Conservation (phyloP, 2,329 filamentous ascomycete species). For the Colletotrichum kahawae region DNA sequence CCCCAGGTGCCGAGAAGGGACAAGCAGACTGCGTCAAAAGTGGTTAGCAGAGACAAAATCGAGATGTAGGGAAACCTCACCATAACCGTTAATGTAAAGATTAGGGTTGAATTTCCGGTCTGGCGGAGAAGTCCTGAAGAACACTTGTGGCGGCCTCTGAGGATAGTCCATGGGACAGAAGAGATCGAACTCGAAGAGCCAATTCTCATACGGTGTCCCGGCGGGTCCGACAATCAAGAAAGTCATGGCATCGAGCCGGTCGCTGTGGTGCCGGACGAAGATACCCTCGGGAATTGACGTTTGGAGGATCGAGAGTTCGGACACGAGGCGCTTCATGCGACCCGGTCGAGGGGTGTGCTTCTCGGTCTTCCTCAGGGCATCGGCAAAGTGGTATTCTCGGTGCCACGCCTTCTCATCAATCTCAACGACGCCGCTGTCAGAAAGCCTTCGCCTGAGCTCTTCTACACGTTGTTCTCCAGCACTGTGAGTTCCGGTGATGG, state of each 20-base stretch:
- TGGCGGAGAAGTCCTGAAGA: constrained; percentile 43
- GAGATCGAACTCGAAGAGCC: constrained; percentile 61
- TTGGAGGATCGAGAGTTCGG: constrained; percentile 48
- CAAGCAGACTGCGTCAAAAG: constrained; percentile 45
- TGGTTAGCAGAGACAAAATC: background rate
- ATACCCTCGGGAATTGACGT: constrained; percentile 55
- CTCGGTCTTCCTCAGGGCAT: background rate
- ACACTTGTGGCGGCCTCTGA: constrained; percentile 41
- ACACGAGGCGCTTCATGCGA: constrained; percentile 53
- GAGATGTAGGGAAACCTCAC: constrained; percentile 30
- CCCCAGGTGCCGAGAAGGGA: constrained; percentile 55
- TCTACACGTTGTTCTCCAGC: background rate
- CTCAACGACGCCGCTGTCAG: background rate
- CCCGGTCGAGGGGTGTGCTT: background rate
- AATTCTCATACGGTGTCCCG: constrained; percentile 58
- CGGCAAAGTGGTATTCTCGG: background rate
- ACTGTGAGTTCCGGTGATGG: background rate
- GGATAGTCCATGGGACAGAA: constrained; percentile 49
- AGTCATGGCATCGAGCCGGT: constrained; percentile 55
- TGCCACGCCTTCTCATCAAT: background rate
- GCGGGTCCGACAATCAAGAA: constrained; percentile 52
- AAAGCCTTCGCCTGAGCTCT: background rate
- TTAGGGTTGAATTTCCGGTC: constrained; percentile 51
- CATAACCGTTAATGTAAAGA: constrained; percentile 51
- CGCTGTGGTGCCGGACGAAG: constrained; percentile 49